phyloP scores from a whole-genome alignment of 768 basidiomycete species.

The Kondoa malvinella region DNA sequence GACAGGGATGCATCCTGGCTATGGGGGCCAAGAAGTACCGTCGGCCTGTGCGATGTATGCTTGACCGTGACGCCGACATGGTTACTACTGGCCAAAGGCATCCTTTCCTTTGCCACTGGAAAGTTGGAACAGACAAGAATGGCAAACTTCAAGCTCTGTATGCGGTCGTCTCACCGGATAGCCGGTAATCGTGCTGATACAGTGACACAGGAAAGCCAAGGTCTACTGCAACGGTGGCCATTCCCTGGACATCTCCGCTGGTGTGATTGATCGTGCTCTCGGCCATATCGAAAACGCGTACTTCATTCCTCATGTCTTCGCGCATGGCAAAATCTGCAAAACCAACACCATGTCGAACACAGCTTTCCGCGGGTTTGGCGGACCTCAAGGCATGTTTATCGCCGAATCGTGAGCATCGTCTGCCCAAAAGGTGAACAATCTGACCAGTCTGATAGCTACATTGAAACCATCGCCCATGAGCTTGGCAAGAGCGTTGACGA shows the following conservation, averaged over 20 bases:
- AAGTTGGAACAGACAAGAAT: constrained; percentile 24
- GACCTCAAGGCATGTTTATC: constrained; percentile 25
- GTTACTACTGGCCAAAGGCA: constrained; percentile 23
- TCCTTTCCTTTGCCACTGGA: constrained; percentile 22
- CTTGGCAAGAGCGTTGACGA: constrained; percentile 23
- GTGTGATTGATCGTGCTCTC: constrained; percentile 26
- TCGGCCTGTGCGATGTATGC: constrained; percentile 24
- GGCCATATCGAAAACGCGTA: constrained; percentile 24
- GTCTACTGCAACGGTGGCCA: constrained; percentile 26
- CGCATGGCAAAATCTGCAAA: constrained; percentile 22
- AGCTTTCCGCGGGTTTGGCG: constrained; percentile 24
- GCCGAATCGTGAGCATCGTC: constrained; percentile 13
- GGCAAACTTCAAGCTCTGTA: constrained; percentile 25
- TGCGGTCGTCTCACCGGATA: not conserved
- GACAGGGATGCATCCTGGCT: constrained; percentile 21
- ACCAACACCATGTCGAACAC: constrained; percentile 28
- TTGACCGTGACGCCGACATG: constrained; percentile 21
- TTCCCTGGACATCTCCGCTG: constrained; percentile 25
- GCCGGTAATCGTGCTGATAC: not conserved
- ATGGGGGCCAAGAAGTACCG: constrained; percentile 24
- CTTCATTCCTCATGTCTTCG: constrained; percentile 23
- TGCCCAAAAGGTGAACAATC: not conserved
- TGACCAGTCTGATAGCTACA: constrained; percentile 6
- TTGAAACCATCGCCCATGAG: constrained; percentile 23
- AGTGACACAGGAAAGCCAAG: not conserved